These are phyloP conservation scores for Stereum hirsutum DNA, from an alignment of 1,284 basidiomycete genomes.

Conservation along the genomic window DNA sequence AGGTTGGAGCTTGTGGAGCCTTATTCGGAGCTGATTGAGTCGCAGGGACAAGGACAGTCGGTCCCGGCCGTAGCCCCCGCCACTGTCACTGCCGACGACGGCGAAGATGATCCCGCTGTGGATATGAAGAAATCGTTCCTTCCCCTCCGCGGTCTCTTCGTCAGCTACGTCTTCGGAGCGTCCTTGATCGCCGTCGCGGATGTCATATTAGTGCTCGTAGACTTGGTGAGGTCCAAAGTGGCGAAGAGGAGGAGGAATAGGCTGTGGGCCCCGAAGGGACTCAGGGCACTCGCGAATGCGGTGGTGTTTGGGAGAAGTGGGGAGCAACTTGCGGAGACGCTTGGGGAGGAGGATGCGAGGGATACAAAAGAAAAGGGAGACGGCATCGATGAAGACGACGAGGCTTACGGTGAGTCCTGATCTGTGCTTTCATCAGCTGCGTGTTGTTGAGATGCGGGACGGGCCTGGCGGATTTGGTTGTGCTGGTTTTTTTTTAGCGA, in stretches of 20 bases:
- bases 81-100: background rate
- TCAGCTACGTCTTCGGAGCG: constrained; percentile 37
- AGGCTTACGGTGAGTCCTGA: constrained; percentile 25
- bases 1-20: constrained; percentile 39
- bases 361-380: constrained; percentile 27
- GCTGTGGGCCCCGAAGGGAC: constrained; percentile 42
- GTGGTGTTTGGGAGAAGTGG: constrained; percentile 13
- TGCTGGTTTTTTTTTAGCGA: constrained; percentile 17
- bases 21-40: constrained; percentile 27
- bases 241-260: constrained; percentile 28
- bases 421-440: background rate
- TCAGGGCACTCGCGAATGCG: constrained; percentile 31
- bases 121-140: constrained; percentile 10
- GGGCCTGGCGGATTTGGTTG: background rate
- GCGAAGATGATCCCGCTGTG: background rate
- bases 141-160: constrained; percentile 33
- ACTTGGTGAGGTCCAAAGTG: constrained; percentile 30
- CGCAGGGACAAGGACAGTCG: too few species aligned
- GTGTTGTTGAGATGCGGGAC: background rate
- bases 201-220: constrained; percentile 34
- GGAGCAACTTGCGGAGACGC: constrained; percentile 11
- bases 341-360: constrained; percentile 9
- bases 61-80: too few species aligned
- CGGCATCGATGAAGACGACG: constrained; percentile 18
- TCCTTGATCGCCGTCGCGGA: constrained; percentile 33